Evolutionary conservation across 345 rosid species (phyloP).

Genomic region (Pugionium dolabratum): DNA sequence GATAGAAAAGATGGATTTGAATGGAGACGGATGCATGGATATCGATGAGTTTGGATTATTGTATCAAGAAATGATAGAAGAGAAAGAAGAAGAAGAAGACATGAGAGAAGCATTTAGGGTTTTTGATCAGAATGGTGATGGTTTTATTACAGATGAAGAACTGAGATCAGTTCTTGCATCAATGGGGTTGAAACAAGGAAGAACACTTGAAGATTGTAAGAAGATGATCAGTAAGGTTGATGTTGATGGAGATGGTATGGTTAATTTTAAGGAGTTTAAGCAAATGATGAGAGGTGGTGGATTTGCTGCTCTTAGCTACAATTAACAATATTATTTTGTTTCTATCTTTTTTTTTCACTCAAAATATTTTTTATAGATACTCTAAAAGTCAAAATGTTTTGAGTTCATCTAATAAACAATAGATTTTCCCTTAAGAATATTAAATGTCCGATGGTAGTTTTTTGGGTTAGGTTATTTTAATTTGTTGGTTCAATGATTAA

Average conservation of each 20-base stretch:
- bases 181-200: slow-evolving; percentile 44
- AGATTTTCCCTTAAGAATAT: not conserved
- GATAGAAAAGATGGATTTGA: slow-evolving; percentile 37
- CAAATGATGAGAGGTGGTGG: slow-evolving; percentile 54
- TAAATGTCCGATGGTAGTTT: not conserved
- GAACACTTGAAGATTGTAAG: slow-evolving; percentile 43
- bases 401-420: slow-evolving; percentile 9
- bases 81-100: slow-evolving; percentile 40
- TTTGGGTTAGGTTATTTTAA: no score
- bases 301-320: slow-evolving; percentile 66
- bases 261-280: slow-evolving; percentile 31
- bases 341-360: not conserved
- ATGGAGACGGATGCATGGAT: slow-evolving; percentile 41
- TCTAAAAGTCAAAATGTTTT: slow-evolving; percentile 11
- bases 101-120: slow-evolving; percentile 43
- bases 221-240: slow-evolving; percentile 42
- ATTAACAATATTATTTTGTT: slow-evolving; percentile 11
- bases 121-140: slow-evolving; percentile 45
- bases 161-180: slow-evolving; percentile 39
- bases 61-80: slow-evolving; percentile 43
- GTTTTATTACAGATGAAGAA: slow-evolving; percentile 44
- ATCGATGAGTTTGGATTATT: slow-evolving; percentile 38
- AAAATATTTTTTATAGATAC: not conserved
- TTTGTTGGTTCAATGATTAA: no score
- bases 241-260: slow-evolving; percentile 43